phyloP scores from a whole-genome alignment of 208 protist genomes.

The Jaenimonas drosophilae region DNA sequence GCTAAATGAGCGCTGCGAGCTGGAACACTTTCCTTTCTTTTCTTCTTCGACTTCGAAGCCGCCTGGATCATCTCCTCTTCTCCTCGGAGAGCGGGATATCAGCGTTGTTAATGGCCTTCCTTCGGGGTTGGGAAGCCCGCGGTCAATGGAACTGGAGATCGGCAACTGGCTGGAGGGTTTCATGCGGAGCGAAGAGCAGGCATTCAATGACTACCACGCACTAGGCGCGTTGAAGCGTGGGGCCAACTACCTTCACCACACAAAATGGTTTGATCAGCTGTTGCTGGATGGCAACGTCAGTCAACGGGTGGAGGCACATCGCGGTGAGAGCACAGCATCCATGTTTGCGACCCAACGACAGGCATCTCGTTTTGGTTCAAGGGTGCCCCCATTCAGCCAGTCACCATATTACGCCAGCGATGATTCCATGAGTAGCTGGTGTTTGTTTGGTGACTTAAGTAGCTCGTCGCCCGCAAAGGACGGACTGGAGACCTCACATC shows the following conservation, averaged over 20 bases:
- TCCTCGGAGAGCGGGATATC: constrained; percentile 6
- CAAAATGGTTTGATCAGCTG: constrained; percentile 46
- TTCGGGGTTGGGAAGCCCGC: constrained; percentile 32
- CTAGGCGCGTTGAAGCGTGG: background rate
- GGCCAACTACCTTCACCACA: constrained; percentile 8
- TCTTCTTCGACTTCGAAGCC: too few species aligned
- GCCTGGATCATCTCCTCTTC: too few species aligned
- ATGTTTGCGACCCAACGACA: constrained; percentile 18
- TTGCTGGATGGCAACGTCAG: constrained; percentile 60
- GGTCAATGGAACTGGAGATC: constrained; percentile 25
- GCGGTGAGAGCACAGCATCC: constrained; percentile 20
- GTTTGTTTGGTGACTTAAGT: constrained; percentile 66
- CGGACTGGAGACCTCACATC: constrained; percentile 4
- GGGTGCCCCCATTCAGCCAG: constrained; percentile 26
- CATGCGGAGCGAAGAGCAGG: constrained; percentile 24
- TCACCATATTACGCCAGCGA: constrained; percentile 59
- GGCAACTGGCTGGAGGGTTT: constrained; percentile 39
- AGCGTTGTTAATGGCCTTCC: constrained; percentile 41
- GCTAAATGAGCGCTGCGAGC: too few species aligned
- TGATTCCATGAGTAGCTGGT: constrained; percentile 47
- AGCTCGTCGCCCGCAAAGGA: background rate
- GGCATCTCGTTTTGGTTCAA: constrained; percentile 14
- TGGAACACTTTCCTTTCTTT: too few species aligned
- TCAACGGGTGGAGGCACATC: constrained; percentile 39
- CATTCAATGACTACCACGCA: constrained; percentile 10